Conservation (phyloP, 2,329 filamentous ascomycete species). For the Xylariaceae sp. region DNA sequence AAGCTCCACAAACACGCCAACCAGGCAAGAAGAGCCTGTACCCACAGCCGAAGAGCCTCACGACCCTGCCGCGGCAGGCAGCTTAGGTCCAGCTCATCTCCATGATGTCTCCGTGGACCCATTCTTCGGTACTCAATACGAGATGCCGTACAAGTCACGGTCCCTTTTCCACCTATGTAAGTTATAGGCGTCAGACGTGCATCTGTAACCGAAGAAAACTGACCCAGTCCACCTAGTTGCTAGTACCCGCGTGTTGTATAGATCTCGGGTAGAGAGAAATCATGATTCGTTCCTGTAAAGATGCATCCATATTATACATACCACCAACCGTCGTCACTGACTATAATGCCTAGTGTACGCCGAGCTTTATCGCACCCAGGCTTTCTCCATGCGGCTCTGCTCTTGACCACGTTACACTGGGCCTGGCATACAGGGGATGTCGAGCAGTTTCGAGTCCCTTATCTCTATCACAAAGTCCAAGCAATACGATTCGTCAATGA, state of each 20-base stretch:
- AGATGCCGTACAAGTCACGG: constrained; percentile 45
- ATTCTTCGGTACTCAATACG: constrained; percentile 40
- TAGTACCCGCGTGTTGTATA: constrained; percentile 50
- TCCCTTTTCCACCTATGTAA: constrained; percentile 47
- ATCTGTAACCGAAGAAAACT: constrained; percentile 9
- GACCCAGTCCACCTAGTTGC: constrained; percentile 43
- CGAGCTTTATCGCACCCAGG: constrained; percentile 53
- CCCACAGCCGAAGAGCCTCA: constrained; percentile 36
- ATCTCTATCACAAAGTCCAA: constrained; percentile 55
- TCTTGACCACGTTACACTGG: constrained; percentile 54
- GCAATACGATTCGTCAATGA: constrained; percentile 55
- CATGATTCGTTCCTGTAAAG: constrained; percentile 45
- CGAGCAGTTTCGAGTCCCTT: constrained; percentile 52
- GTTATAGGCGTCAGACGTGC: constrained; percentile 34
- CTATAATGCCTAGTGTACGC: constrained; percentile 45
- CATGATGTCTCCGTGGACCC: constrained; percentile 36
- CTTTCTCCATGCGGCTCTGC: constrained; percentile 53
- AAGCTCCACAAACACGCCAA: constrained; percentile 28
- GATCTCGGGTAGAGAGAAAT: constrained; percentile 47
- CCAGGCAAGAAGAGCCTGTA: constrained; percentile 25
- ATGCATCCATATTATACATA: neutral
- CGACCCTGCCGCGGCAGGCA: constrained; percentile 26
- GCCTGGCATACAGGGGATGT: constrained; percentile 54
- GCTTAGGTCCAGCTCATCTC: constrained; percentile 28
- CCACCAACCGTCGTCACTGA: constrained; percentile 1